Evolutionary conservation across 805 yeast genomes (phyloP).

Genomic region (Schwanniomyces pseudopolymorphus): DNA sequence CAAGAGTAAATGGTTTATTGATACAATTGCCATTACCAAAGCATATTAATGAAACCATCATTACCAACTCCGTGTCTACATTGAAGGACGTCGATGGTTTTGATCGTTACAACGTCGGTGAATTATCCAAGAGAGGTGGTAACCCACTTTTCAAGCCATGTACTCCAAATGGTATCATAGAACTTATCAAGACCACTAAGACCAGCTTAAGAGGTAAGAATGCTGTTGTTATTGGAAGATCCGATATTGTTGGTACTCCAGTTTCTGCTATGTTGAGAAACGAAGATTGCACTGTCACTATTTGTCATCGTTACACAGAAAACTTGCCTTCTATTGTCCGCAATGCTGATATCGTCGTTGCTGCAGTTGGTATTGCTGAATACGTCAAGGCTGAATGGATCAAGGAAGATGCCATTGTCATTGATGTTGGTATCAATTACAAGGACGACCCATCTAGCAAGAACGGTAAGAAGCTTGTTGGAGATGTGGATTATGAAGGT

Average conservation of each 20-base stretch:
- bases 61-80: conserved; percentile 79
- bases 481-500: conserved; percentile 84
- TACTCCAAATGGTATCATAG: conserved; percentile 92
- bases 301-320: conserved; percentile 72
- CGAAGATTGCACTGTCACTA: conserved; percentile 84
- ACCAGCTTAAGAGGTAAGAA: conserved; percentile 71
- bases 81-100: conserved; percentile 96
- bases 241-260: conserved; percentile 95
- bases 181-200: conserved; percentile 67
- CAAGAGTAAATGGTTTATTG: conserved; percentile 78
- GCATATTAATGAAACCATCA: conserved; percentile 70
- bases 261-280: conserved; percentile 80
- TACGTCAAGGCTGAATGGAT: conserved; percentile 87
- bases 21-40: conserved; percentile 89
- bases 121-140: conserved; percentile 84
- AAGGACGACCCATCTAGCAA: conserved; percentile 71
- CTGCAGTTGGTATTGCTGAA: conserved; percentile 87
- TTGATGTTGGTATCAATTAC: conserved; percentile 95
- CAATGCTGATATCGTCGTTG: conserved; percentile 83
- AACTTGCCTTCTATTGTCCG: conserved; percentile 56
- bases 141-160: conserved; percentile 84
- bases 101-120: conserved; percentile 85
- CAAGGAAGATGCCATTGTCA: conserved; percentile 79
- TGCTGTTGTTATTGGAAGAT: conserved; percentile 92
- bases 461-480: conserved; percentile 83